phyloP scores from a whole-genome alignment of 768 basidiomycete species.

The Lentinula sp. region DNA sequence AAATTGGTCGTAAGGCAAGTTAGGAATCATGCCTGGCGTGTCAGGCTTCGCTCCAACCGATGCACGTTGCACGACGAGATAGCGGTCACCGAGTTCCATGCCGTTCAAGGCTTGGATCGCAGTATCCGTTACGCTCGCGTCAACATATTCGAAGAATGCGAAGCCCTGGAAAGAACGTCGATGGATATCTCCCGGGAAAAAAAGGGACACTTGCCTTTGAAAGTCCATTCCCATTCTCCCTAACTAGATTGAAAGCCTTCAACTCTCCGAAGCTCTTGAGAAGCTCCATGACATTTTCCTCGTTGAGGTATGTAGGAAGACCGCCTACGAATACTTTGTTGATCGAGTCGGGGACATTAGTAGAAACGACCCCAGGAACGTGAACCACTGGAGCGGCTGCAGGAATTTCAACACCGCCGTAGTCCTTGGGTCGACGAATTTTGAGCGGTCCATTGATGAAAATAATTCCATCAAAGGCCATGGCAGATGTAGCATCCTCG shows the following conservation, averaged over 20 bases:
- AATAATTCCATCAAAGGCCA: slow-evolving; percentile 97
- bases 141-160: slow-evolving; percentile 98
- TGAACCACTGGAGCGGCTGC: slow-evolving; percentile 55
- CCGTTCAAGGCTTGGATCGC: slow-evolving; percentile 95
- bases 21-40: slow-evolving; percentile 54
- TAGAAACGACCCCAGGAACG: slow-evolving; percentile 93
- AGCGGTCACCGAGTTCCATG: slow-evolving; percentile 96
- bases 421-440: slow-evolving; percentile 97
- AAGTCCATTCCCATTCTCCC: slow-evolving; percentile 82
- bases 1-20: slow-evolving; percentile 74
- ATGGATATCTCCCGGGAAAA: background rate
- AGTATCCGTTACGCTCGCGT: slow-evolving; percentile 82
- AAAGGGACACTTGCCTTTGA: slow-evolving; percentile 61
- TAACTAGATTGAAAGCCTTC: slow-evolving; percentile 95
- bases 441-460: slow-evolving; percentile 95
- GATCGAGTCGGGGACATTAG: slow-evolving; percentile 93
- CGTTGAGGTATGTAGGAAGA: slow-evolving; percentile 90
- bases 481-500: slow-evolving; percentile 93
- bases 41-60: slow-evolving; percentile 87
- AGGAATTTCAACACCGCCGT: slow-evolving; percentile 68
- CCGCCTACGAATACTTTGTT: slow-evolving; percentile 99
- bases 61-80: slow-evolving; percentile 93
- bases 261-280: slow-evolving; percentile 97
- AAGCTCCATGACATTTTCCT: slow-evolving; percentile 97
- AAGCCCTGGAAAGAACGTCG: slow-evolving; percentile 63